A percentile compares a stretch with the other conserved stretches of the same genome.
These are phyloP conservation scores for Suillus weaverae DNA, from an alignment of 768 basidiomycete species.

Conservation along the genomic window DNA sequence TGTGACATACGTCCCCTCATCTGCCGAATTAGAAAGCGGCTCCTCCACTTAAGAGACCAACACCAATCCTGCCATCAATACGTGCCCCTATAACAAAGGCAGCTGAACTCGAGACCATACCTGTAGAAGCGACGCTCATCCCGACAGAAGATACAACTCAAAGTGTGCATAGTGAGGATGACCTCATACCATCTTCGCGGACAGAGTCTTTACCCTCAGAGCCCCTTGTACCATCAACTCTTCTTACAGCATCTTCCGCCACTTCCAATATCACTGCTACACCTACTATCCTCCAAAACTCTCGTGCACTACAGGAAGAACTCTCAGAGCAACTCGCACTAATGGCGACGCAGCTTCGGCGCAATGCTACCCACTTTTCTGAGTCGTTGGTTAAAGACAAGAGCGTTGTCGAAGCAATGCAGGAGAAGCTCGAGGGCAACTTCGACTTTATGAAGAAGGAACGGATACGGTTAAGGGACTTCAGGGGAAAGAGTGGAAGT, in stretches of 20 bases:
- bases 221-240: slow-evolving; percentile 17
- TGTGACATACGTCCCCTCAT: neutral
- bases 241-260: slow-evolving; percentile 27
- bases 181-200: slow-evolving; percentile 44
- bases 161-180: slow-evolving; percentile 15
- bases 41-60: slow-evolving; percentile 40
- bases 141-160: slow-evolving; percentile 23
- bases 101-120: slow-evolving; percentile 6
- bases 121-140: slow-evolving; percentile 22
- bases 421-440: slow-evolving; percentile 75
- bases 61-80: slow-evolving; percentile 53
- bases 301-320: slow-evolving; percentile 68
- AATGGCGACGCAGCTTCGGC: slow-evolving; percentile 88
- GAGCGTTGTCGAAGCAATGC: slow-evolving; percentile 61
- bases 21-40: slow-evolving; percentile 38
- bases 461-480: slow-evolving; percentile 57
- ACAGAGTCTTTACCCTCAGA: slow-evolving; percentile 1
- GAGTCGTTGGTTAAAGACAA: slow-evolving; percentile 73
- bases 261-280: slow-evolving; percentile 36
- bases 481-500: slow-evolving; percentile 60
- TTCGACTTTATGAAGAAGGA: slow-evolving; percentile 67
- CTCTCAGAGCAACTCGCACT: slow-evolving; percentile 71
- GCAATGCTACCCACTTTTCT: slow-evolving; percentile 80
- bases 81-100: slow-evolving; percentile 40
- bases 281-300: slow-evolving; percentile 50